A percentile compares a stretch with the other conserved stretches of the same genome.
Conservation (phyloP, 2,329 filamentous ascomycete genomes). For the Fusarium virguliforme region DNA sequence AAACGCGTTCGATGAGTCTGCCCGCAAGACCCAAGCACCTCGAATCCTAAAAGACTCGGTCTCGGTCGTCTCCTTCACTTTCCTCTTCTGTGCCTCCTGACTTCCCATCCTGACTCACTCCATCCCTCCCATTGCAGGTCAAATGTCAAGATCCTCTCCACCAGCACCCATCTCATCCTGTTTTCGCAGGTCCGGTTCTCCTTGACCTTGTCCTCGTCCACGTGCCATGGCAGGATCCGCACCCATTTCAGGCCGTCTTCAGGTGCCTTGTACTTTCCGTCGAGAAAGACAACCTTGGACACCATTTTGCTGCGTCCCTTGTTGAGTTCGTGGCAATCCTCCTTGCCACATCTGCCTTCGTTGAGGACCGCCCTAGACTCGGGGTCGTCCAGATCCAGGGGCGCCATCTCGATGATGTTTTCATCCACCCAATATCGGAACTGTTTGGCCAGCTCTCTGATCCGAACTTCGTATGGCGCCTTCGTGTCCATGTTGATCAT, state of each 20-base stretch:
- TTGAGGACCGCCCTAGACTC: conserved; percentile 55
- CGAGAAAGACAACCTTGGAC: conserved; percentile 58
- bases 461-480: conserved; percentile 51
- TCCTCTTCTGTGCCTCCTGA: conserved; percentile 34
- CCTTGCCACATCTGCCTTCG: conserved; percentile 56
- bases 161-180: conserved; percentile 58
- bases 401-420: conserved; percentile 58
- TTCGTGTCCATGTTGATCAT: conserved; percentile 54
- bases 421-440: conserved; percentile 60
- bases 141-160: conserved; percentile 59
- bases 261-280: conserved; percentile 53
- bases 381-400: conserved; percentile 55
- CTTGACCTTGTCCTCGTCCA: conserved; percentile 48
- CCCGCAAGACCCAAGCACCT: conserved; percentile 1
- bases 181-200: conserved; percentile 53
- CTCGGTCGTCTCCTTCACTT: conserved; percentile 15
- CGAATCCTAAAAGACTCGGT: background rate
- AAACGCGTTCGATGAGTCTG: background rate
- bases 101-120: conserved; percentile 50
- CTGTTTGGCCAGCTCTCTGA: conserved; percentile 56
- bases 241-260: conserved; percentile 52
- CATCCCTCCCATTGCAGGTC: conserved; percentile 57
- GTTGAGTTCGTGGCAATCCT: conserved; percentile 57
- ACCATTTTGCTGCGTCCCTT: conserved; percentile 56
- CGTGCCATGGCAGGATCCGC: conserved; percentile 55